A percentile compares a stretch with the other conserved stretches of the same genome.
These are phyloP conservation scores for Danielozyma ontarioensis DNA, from an alignment of 805 yeast genomes.

Conservation along the genomic window DNA sequence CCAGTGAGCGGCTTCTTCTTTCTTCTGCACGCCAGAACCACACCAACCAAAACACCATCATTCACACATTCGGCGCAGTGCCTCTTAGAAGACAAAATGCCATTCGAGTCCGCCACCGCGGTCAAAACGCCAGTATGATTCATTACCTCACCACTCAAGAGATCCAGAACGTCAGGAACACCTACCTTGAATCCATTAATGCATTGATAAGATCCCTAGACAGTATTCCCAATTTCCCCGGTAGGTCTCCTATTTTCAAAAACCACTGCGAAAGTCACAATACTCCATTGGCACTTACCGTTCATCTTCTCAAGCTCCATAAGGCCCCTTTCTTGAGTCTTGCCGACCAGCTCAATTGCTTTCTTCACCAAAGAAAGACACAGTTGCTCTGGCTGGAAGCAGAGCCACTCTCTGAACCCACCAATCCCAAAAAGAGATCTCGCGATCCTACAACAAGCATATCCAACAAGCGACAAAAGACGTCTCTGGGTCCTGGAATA, in stretches of 20 bases:
- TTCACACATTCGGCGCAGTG: conserved; percentile 9
- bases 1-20: conserved; percentile 19
- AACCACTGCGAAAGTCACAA: too few species aligned
- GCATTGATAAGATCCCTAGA: conserved; percentile 1
- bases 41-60: conserved; percentile 14
- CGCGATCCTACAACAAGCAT: too few species aligned
- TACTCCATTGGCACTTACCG: too few species aligned
- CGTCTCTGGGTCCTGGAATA: too few species aligned
- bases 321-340: too few species aligned
- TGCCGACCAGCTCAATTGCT: too few species aligned
- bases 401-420: too few species aligned
- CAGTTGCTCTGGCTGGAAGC: too few species aligned
- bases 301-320: too few species aligned
- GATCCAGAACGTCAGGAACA: neutral
- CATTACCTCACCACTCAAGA: neutral
- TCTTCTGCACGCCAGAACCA: conserved; percentile 23
- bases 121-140: neutral
- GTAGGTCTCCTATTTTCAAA: conserved; percentile 2
- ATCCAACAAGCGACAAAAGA: too few species aligned
- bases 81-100: conserved; percentile 33
- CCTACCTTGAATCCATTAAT: neutral
- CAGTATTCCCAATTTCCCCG: conserved; percentile 1
- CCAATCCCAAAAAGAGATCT: too few species aligned
- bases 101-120: conserved; percentile 13
- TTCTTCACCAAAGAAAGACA: too few species aligned